A percentile compares a stretch with the other conserved stretches of the same genome.
Conservation (phyloP, 164 flowering plant genomes). For the Stephania japonica region DNA sequence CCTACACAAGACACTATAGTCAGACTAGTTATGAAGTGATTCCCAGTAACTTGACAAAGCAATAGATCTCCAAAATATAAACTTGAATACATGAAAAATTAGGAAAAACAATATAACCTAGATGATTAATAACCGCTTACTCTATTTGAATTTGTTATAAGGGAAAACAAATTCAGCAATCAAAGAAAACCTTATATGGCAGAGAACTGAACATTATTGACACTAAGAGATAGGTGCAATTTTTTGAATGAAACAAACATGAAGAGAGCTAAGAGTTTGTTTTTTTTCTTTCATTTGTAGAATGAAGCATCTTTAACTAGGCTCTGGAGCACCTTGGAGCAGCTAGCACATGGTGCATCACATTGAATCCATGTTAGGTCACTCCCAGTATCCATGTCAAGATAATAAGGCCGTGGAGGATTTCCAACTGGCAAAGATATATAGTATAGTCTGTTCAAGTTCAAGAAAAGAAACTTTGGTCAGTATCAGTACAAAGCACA, state of each 20-base stretch:
- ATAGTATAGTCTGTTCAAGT: constrained; percentile 49
- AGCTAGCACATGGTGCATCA: constrained; percentile 83
- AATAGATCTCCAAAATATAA: neutral
- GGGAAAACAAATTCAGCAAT: neutral
- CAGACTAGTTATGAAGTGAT: constrained; percentile 7
- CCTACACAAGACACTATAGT: constrained; percentile 39
- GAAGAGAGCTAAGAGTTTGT: neutral
- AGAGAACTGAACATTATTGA: neutral
- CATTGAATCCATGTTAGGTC: constrained; percentile 89
- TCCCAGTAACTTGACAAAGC: neutral
- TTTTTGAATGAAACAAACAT: neutral
- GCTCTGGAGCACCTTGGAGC: constrained; percentile 25
- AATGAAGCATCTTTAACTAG: constrained; percentile 6
- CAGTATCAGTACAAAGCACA: neutral
- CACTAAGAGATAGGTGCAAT: neutral
- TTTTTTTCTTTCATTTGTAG: neutral
- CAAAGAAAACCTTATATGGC: neutral
- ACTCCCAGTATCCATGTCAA: constrained; percentile 87
- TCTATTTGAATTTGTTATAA: neutral
- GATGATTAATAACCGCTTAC: neutral
- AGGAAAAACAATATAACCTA: neutral
- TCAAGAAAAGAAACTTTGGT: constrained; percentile 8
- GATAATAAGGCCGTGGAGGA: constrained; percentile 63
- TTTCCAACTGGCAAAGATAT: constrained; percentile 50
- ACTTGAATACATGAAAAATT: neutral